Evolutionary conservation across 2,329 filamentous ascomycete genomes (phyloP), one percentile per base, ranked within the genome.

Genomic region (Pseudogymnoascus sp.): DNA sequence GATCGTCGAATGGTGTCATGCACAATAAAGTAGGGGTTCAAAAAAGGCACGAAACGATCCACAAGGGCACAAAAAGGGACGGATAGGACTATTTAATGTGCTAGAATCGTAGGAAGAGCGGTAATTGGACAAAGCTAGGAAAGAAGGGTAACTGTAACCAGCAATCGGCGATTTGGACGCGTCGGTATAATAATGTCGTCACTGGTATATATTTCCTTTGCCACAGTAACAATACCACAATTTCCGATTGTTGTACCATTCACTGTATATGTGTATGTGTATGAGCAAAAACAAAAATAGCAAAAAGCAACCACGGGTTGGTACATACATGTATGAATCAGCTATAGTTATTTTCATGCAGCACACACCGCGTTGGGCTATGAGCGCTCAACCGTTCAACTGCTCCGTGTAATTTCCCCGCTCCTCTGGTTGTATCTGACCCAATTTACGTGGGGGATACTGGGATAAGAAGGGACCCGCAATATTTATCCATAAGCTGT

Each of bases 401-500:
- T 29, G n/a, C 16, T 33, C 50, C 50, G 50, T 56, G 50, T 56
- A 56, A 56, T 56, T 56, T 56, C 50, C 50, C 50, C 50, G 50
- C 50, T 56, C 29, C 50, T 56, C 50, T 33, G 8, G 14, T 11
- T 14, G 10, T 35, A n/a, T 11, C 16, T 42, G 38, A 4, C 38
- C 40, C 16, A 56, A 56, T 56, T 56, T 56, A 56, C 50, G 50
- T 56, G 50, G 50, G 26, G 50, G 50, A 56, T 29, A 29, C 24
- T 2, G 24, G 24, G 4, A 29, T 33, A 56, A 56, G 29, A 13
- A 56, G 16, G 50, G 50, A 56, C 50, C 50, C 50, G 50, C 50
- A 56, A 56, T 56, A 56, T 56, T 56, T 56, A 56, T 56, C 50
- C 50, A 56, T 35, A 33, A 56, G 50, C 29, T 56, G 50, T 56